phyloP scores from a whole-genome alignment of 75 land plant species.

The Cryptomeria japonica region DNA sequence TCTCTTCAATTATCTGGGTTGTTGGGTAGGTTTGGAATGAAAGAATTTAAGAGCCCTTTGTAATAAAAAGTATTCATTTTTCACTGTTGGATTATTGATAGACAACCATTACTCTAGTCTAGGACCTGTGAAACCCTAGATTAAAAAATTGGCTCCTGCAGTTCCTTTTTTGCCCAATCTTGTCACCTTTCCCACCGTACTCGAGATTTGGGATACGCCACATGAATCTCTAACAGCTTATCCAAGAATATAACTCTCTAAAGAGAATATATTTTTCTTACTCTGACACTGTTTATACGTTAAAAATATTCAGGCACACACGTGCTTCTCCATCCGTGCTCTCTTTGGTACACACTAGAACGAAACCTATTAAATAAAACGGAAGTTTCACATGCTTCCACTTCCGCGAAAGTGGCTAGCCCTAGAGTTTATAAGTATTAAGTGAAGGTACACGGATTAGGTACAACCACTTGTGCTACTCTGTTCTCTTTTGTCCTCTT shows the following conservation, averaged over 20 bases:
- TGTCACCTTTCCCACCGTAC: slow-evolving; percentile 4
- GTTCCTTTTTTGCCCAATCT: slow-evolving; percentile 2
- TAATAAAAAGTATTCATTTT: neutral
- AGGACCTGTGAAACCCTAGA: no score
- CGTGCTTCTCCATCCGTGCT: neutral
- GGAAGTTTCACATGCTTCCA: neutral
- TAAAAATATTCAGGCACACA: neutral
- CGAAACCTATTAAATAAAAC: neutral
- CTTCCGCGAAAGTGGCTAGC: neutral
- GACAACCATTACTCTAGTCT: no score
- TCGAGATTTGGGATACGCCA: slow-evolving; percentile 4
- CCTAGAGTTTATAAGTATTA: neutral
- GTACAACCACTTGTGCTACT: neutral
- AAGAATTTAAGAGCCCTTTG: neutral
- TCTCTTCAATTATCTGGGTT: neutral
- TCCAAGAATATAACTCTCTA: neutral
- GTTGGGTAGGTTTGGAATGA: neutral
- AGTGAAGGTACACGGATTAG: neutral
- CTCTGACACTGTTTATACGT: neutral
- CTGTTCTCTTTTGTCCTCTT: neutral
- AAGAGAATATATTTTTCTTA: neutral
- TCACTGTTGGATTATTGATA: neutral
- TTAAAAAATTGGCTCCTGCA: neutral
- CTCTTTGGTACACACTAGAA: neutral
- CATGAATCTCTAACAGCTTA: slow-evolving; percentile 1